phyloP scores from a whole-genome alignment of 352 stramenopile genomes.

The Phytopythium chamaehyphon region DNA sequence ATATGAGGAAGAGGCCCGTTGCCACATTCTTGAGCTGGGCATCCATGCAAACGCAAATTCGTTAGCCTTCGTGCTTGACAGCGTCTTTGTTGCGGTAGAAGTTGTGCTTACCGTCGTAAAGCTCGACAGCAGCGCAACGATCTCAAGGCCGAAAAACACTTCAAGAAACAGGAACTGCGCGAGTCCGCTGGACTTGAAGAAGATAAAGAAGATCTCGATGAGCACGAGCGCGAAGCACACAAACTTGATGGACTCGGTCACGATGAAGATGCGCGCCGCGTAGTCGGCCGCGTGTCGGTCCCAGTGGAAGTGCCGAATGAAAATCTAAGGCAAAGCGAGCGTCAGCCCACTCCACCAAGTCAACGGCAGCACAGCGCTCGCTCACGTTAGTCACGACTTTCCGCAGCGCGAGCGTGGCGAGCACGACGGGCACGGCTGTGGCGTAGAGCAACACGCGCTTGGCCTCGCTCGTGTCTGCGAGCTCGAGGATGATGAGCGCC shows the following conservation, averaged over 20 bases:
- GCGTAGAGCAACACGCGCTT: slow-evolving; percentile 53
- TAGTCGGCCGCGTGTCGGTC: slow-evolving; percentile 60
- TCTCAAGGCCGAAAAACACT: slow-evolving; percentile 60
- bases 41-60: background rate
- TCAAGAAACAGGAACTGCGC: slow-evolving; percentile 66
- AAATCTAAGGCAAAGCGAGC: slow-evolving; percentile 25
- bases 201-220: slow-evolving; percentile 84
- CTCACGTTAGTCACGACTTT: slow-evolving; percentile 78
- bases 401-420: slow-evolving; percentile 70
- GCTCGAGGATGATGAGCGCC: slow-evolving; percentile 46
- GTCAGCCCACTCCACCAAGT: background rate
- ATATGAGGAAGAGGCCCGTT: slow-evolving; percentile 80
- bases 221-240: slow-evolving; percentile 65
- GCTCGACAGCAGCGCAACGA: slow-evolving; percentile 49
- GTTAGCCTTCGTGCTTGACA: background rate
- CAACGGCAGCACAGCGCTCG: background rate
- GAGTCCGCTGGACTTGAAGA: slow-evolving; percentile 60
- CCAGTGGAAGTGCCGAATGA: slow-evolving; percentile 76
- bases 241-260: slow-evolving; percentile 79
- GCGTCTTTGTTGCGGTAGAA: background rate
- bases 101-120: slow-evolving; percentile 53
- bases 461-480: slow-evolving; percentile 42
- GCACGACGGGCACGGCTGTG: slow-evolving; percentile 56
- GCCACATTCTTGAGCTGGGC: slow-evolving; percentile 77
- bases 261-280: slow-evolving; percentile 74